These are phyloP conservation scores for Euphorbia neoarborescens DNA, from an alignment of 441 rosid genomes.

Conservation along the genomic window DNA sequence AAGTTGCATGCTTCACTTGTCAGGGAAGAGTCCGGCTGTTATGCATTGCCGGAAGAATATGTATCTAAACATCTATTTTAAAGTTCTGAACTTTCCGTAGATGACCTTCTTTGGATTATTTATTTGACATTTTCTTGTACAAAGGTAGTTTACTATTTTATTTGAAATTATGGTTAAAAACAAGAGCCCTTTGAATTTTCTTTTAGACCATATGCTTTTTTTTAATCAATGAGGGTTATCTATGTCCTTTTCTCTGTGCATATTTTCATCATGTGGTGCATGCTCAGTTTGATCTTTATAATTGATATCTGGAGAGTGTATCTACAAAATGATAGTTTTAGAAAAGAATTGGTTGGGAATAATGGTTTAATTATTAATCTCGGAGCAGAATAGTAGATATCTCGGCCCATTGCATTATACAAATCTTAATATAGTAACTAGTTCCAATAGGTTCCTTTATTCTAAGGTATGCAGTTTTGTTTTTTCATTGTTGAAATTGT, in stretches of 20 bases:
- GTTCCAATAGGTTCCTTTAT: background rate
- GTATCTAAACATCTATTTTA: constrained; percentile 84
- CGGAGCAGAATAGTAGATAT: no score
- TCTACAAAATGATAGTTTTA: background rate
- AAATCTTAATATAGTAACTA: background rate
- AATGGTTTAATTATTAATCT: background rate
- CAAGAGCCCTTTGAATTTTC: no score
- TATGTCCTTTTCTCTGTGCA: background rate
- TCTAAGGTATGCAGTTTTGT: background rate
- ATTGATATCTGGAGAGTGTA: background rate
- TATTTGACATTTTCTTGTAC: constrained; percentile 53
- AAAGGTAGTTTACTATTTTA: constrained; percentile 43
- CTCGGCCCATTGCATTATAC: background rate
- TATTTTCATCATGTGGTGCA: constrained; percentile 7
- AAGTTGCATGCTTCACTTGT: constrained; percentile 13
- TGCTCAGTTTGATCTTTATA: background rate
- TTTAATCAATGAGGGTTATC: background rate
- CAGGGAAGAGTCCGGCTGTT: constrained; percentile 67
- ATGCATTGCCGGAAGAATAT: constrained; percentile 76
- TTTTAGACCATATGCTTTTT: background rate
- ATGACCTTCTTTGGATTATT: constrained; percentile 59
- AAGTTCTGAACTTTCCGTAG: constrained; percentile 58
- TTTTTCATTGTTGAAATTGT: background rate
- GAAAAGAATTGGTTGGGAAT: background rate
- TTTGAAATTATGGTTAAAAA: constrained; percentile 3